Conservation (phyloP, 441 rosid genomes). For the Gossypium schwendimanii region DNA sequence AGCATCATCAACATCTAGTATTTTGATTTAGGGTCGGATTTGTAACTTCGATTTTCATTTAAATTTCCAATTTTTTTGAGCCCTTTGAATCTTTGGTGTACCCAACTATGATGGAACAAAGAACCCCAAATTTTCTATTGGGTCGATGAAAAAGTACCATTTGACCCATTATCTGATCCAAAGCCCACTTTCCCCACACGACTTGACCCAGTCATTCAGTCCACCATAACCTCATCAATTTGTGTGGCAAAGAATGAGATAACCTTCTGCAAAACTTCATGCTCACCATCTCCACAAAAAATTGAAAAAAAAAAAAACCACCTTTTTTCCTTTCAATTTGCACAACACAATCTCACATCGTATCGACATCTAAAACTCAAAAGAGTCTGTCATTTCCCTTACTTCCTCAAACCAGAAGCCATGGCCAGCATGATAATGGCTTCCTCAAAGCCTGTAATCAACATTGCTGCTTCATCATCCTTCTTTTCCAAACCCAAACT, state of each 20-base stretch:
- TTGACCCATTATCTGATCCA: background rate
- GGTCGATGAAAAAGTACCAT: background rate
- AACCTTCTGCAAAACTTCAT: conserved; percentile 20
- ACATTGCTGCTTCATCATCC: conserved; percentile 16
- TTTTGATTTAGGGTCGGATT: background rate
- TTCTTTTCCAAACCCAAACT: conserved; percentile 32
- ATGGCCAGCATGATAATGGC: conserved; percentile 84
- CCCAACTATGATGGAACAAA: background rate
- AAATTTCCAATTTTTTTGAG: background rate
- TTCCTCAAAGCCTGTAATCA: conserved; percentile 55
- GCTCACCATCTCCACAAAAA: conserved; percentile 11
- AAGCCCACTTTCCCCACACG: background rate
- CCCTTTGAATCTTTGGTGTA: background rate
- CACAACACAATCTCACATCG: background rate
- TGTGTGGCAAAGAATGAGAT: conserved; percentile 73
- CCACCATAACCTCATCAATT: conserved; percentile 24
- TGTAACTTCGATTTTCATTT: background rate
- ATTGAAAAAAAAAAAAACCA: background rate
- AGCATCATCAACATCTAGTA: background rate
- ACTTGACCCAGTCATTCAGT: too few species aligned
- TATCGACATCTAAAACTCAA: background rate
- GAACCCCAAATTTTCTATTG: background rate
- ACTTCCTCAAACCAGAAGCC: conserved; percentile 17
- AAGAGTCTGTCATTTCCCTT: background rate
- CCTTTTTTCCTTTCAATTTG: background rate